phyloP scores from a whole-genome alignment of 768 basidiomycete genomes.

The Filobasidium floriforme region DNA sequence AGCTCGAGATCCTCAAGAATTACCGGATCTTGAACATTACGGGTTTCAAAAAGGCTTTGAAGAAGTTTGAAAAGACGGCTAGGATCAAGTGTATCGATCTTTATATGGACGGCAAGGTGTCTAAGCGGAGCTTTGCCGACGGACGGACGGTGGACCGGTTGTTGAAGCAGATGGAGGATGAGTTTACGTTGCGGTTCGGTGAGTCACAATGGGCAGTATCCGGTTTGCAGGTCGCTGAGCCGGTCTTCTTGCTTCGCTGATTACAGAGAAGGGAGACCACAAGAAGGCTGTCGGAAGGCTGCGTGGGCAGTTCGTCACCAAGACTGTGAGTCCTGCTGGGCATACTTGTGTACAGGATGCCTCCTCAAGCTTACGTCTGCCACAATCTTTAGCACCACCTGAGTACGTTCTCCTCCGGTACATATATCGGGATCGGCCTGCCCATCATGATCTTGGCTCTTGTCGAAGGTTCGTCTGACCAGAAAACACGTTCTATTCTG shows the following conservation, averaged over 20 bases:
- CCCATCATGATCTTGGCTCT: conserved; percentile 63
- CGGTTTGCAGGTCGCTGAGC: neutral
- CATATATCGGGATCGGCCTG: conserved; percentile 63
- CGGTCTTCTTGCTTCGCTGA: conserved; percentile 7
- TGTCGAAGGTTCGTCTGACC: conserved; percentile 53
- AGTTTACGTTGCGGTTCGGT: conserved; percentile 74
- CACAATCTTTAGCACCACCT: conserved; percentile 29
- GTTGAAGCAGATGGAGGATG: conserved; percentile 66
- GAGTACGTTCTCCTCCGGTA: conserved; percentile 62
- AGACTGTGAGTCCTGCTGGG: conserved; percentile 36
- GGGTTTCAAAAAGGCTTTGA: conserved; percentile 82
- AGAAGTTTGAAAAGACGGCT: conserved; percentile 73
- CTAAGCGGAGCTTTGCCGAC: conserved; percentile 61
- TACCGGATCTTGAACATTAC: conserved; percentile 86
- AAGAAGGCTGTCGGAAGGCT: conserved; percentile 68
- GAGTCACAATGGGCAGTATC: conserved; percentile 31
- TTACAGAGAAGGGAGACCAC: conserved; percentile 59
- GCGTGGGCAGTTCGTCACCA: conserved; percentile 48
- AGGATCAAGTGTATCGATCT: conserved; percentile 63
- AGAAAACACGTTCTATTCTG: too few species aligned
- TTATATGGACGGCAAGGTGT: conserved; percentile 75
- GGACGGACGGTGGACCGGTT: conserved; percentile 57
- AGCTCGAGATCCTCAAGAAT: conserved; percentile 74
- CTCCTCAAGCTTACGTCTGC: neutral
- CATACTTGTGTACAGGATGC: too few species aligned